Conservation (phyloP, 139 green algal genomes). For the Pedinophyceae sp. region DNA sequence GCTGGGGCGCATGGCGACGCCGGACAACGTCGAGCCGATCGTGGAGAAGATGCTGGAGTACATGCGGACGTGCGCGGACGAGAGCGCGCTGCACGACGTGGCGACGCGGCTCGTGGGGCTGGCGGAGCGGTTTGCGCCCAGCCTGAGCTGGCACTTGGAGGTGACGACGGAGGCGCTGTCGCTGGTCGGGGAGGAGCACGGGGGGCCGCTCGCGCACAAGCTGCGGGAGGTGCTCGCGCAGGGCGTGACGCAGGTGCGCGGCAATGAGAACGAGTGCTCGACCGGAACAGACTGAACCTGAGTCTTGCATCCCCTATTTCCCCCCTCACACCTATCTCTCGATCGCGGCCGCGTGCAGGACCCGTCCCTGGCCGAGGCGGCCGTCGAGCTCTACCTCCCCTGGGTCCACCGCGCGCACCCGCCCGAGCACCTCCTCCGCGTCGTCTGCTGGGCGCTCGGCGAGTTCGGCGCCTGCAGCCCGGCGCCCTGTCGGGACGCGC, state of each 20-base stretch:
- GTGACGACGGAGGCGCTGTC: conserved; percentile 9
- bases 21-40: conserved; percentile 85
- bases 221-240: conserved; percentile 53
- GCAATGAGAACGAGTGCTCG: not conserved
- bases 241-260: conserved; percentile 24
- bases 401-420: not conserved
- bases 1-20: conserved; percentile 86
- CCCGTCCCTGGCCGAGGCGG: not conserved
- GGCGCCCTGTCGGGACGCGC: conserved; percentile 24
- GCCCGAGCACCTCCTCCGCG: conserved; percentile 17
- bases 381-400: not conserved
- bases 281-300: too few species aligned
- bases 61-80: conserved; percentile 42
- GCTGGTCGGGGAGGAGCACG: conserved; percentile 14
- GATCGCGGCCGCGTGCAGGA: not conserved
- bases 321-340: not conserved
- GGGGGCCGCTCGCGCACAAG: too few species aligned
- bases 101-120: conserved; percentile 21
- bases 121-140: conserved; percentile 12
- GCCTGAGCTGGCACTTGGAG: conserved; percentile 2
- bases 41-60: conserved; percentile 82
- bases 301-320: conserved; percentile 1
- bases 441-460: conserved; percentile 78
- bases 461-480: conserved; percentile 56
- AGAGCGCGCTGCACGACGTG: conserved; percentile 22